phyloP scores from a whole-genome alignment of 305 asterid genomes.

The Fraxinus ornus region DNA sequence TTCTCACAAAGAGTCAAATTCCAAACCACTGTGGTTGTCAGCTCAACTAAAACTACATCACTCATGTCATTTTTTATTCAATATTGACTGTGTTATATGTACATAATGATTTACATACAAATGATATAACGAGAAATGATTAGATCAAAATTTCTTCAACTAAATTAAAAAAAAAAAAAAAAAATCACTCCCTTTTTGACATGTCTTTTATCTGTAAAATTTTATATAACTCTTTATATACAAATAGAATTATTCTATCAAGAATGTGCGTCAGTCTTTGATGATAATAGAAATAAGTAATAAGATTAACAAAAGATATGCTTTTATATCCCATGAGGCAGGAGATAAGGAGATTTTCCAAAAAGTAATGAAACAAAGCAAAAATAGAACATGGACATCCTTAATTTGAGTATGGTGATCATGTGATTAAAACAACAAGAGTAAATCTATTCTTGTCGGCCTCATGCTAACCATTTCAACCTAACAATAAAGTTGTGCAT shows the following conservation, averaged over 20 bases:
- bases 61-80: too few species aligned
- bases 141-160: too few species aligned
- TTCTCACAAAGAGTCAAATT: too few species aligned
- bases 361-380: not conserved
- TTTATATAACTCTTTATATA: too few species aligned
- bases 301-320: not conserved
- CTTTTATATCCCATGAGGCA: not conserved
- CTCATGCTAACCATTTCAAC: not conserved
- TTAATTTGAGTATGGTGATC: not conserved
- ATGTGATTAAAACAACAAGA: not conserved
- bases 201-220: too few species aligned
- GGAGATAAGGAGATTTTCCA: not conserved
- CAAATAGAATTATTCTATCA: not conserved
- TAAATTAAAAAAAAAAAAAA: too few species aligned
- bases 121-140: too few species aligned
- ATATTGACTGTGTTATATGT: too few species aligned
- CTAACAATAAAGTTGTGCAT: not conserved
- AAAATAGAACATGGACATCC: not conserved
- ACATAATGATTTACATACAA: too few species aligned
- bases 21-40: too few species aligned
- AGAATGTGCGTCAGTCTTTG: not conserved
- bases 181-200: too few species aligned
- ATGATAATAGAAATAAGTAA: not conserved
- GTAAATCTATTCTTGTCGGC: not conserved
- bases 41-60: too few species aligned